Percentiles rank a stretch among this genome's conserved stretches.
These are phyloP conservation scores for Barnettozyma wickerhamii DNA, from an alignment of 805 yeast species.

Conservation along the genomic window DNA sequence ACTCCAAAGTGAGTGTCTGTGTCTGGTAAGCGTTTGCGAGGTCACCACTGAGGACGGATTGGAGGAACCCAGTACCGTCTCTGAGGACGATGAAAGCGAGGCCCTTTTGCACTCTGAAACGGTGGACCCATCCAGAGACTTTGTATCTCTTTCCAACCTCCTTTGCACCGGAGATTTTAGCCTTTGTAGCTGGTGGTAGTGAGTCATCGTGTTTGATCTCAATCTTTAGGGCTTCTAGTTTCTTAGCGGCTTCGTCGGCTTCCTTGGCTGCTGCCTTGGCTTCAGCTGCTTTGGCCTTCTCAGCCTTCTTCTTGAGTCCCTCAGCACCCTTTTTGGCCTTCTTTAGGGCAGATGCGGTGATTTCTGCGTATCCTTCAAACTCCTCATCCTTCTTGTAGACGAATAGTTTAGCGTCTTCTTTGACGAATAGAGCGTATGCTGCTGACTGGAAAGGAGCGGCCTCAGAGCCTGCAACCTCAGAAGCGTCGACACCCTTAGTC, in stretches of 20 bases:
- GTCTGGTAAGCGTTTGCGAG: constrained; percentile 89
- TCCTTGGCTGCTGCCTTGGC: constrained; percentile 49
- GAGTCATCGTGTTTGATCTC: constrained; percentile 67
- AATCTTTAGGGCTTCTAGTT: constrained; percentile 77
- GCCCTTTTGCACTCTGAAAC: constrained; percentile 90
- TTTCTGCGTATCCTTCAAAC: constrained; percentile 60
- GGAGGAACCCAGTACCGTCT: constrained; percentile 92
- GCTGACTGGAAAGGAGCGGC: constrained; percentile 73
- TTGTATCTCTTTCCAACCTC: constrained; percentile 65
- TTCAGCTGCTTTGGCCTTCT: constrained; percentile 50
- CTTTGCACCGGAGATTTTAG: constrained; percentile 47
- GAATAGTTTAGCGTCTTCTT: constrained; percentile 40
- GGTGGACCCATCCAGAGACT: constrained; percentile 94
- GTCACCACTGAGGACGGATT: constrained; percentile 84
- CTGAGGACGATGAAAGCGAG: constrained; percentile 86
- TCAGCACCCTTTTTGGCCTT: constrained; percentile 97
- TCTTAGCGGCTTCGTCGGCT: constrained; percentile 68
- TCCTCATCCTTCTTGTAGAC: constrained; percentile 61
- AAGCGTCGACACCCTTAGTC: constrained; percentile 59
- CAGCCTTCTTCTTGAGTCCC: constrained; percentile 70
- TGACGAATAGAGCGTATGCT: constrained; percentile 69
- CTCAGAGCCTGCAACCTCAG: constrained; percentile 57
- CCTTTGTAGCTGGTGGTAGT: constrained; percentile 62
- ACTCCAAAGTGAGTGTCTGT: constrained; percentile 79
- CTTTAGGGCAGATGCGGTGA: constrained; percentile 86